These are phyloP conservation scores for Cystobasidium pallidum DNA, from an alignment of 1,284 basidiomycete species.

Conservation along the genomic window DNA sequence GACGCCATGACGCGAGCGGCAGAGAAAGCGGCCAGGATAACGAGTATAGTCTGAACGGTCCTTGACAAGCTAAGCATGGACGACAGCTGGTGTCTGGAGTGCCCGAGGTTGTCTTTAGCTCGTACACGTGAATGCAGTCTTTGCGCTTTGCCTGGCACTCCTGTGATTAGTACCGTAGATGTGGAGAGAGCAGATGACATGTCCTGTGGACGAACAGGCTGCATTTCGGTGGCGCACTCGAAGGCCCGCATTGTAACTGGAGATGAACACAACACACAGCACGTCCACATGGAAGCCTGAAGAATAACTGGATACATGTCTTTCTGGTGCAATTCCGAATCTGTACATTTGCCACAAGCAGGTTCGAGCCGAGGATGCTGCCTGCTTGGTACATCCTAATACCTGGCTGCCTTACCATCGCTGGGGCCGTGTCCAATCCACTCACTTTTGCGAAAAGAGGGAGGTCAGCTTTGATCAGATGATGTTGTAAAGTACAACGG, in stretches of 20 bases:
- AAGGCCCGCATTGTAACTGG: too few species aligned
- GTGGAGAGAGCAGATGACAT: too few species aligned
- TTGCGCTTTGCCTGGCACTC: too few species aligned
- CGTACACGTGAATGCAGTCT: too few species aligned
- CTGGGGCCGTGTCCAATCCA: conserved; percentile 39
- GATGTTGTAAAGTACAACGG: background rate
- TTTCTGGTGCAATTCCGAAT: too few species aligned
- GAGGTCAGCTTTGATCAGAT: too few species aligned
- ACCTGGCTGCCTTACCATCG: background rate
- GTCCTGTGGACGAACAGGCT: too few species aligned
- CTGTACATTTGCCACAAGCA: background rate
- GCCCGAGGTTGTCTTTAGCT: background rate
- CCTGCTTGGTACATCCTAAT: conserved; percentile 4
- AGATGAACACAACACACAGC: too few species aligned
- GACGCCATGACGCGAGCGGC: conserved; percentile 10
- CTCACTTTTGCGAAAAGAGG: conserved; percentile 31
- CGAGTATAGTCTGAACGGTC: background rate
- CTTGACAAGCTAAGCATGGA: conserved; percentile 9
- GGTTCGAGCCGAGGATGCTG: background rate
- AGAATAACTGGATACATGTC: too few species aligned
- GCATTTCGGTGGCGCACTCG: too few species aligned
- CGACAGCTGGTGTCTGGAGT: background rate
- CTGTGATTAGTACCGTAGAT: too few species aligned
- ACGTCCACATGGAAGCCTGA: too few species aligned
- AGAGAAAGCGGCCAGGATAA: conserved; percentile 9